phyloP scores from a whole-genome alignment of 2,329 filamentous ascomycete species.

The Aspergillus sp. region DNA sequence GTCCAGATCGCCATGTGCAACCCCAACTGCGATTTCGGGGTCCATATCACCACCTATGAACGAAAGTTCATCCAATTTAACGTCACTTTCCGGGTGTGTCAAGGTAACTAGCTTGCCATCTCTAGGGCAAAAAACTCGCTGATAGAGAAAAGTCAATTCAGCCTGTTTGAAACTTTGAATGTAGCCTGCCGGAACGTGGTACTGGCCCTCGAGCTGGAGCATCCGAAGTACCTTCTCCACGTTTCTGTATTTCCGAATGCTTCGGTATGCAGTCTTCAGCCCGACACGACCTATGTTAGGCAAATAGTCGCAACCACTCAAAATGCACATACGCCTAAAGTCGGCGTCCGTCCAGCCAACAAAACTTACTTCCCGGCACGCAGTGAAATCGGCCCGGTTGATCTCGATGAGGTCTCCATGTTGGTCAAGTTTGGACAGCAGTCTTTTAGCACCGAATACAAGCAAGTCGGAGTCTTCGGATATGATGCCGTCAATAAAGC shows the following conservation, averaged over 20 bases:
- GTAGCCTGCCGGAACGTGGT: slow-evolving; percentile 77
- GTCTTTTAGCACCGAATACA: slow-evolving; percentile 87
- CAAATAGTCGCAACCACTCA: slow-evolving; percentile 97
- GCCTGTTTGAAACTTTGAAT: slow-evolving; percentile 79
- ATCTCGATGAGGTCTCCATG: slow-evolving; percentile 93
- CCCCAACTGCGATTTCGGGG: slow-evolving; percentile 65
- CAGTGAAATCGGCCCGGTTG: slow-evolving; percentile 82
- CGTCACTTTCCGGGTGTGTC: slow-evolving; percentile 62
- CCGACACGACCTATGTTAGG: slow-evolving; percentile 80
- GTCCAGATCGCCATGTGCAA: slow-evolving; percentile 80
- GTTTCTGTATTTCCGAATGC: slow-evolving; percentile 86
- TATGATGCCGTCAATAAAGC: slow-evolving; percentile 80
- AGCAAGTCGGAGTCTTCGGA: slow-evolving; percentile 96
- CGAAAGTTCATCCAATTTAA: slow-evolving; percentile 69
- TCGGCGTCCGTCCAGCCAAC: slow-evolving; percentile 90
- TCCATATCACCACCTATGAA: slow-evolving; percentile 78
- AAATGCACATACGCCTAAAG: slow-evolving; percentile 92
- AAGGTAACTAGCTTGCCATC: slow-evolving; percentile 71
- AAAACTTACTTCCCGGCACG: slow-evolving; percentile 82
- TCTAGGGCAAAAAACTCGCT: slow-evolving; percentile 87
- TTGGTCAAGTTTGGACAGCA: slow-evolving; percentile 92
- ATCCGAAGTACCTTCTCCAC: slow-evolving; percentile 79
- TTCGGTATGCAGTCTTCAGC: slow-evolving; percentile 87
- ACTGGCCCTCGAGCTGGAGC: slow-evolving; percentile 86
- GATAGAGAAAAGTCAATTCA: slow-evolving; percentile 89